phyloP scores from a whole-genome alignment of 2,329 filamentous ascomycete genomes.

The Alternaria triticina region DNA sequence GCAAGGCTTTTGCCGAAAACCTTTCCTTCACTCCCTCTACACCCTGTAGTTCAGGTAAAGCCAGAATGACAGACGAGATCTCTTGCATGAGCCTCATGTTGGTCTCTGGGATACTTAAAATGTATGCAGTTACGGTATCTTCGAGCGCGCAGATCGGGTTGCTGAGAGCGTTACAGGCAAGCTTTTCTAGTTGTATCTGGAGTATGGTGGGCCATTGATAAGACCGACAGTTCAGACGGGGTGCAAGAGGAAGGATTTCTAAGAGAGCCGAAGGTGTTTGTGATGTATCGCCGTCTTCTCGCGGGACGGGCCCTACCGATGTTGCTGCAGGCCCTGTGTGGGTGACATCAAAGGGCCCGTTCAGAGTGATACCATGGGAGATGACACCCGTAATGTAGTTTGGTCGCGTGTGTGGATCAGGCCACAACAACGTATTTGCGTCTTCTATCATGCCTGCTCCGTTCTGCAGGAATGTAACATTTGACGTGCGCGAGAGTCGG shows the following conservation, averaged over 20 bases:
- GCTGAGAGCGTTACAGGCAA: constrained; percentile 4
- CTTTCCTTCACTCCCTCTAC: not conserved
- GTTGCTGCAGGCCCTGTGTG: constrained; percentile 3
- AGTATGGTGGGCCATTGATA: constrained; percentile 1
- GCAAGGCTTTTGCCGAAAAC: not conserved
- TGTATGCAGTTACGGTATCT: constrained; percentile 1
- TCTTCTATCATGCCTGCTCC: constrained; percentile 8
- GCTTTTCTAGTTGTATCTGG: not conserved
- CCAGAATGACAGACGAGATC: constrained; percentile 7
- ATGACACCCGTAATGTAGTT: constrained; percentile 3
- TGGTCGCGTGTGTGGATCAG: not conserved
- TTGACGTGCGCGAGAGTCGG: not conserved
- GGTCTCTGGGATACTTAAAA: constrained; percentile 10
- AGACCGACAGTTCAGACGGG: not conserved
- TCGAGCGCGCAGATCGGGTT: constrained; percentile 11
- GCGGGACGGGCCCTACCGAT: constrained; percentile 1
- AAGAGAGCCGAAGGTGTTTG: not conserved
- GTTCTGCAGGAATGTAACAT: constrained; percentile 7
- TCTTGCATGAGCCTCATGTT: constrained; percentile 2
- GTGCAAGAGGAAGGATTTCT: not conserved
- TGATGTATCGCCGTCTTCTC: not conserved
- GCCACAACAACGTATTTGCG: not conserved
- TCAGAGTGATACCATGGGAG: constrained; percentile 6
- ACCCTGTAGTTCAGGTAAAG: constrained; percentile 6
- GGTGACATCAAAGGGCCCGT: constrained; percentile 3